Evolutionary conservation across 2,329 filamentous ascomycete genomes (phyloP), one percentile per base, ranked within the genome.

Genomic region (Aureobasidium namibiae): DNA sequence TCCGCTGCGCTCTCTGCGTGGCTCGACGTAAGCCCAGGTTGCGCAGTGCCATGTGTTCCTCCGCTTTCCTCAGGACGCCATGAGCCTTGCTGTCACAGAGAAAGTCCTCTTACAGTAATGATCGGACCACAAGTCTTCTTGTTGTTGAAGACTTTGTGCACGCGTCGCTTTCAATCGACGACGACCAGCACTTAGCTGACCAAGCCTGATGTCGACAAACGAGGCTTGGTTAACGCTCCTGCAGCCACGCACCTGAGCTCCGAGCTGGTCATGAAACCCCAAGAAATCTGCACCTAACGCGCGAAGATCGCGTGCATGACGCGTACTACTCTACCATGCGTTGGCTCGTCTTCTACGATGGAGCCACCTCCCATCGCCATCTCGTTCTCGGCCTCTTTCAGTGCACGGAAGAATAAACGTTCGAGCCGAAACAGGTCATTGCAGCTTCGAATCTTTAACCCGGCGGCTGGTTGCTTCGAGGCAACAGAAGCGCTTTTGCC

Each of bases 281-380:
- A 34, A n/a, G n/a, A 56, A 23, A 21, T 36, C 39, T 56, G 42
- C 54, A 48, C 33, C 23, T 42, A 46, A 48, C 54, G 54, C 52
- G 52, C 52, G 29, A 45, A 36, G 39, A 56, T 56, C 52, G 52
- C 54, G 54, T 57, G 41, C 41, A 57, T 57, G 54, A 57, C 54
- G 54, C 54, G 54, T 48, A 48, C 54, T 57, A 31, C 26, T 48
- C 26, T 29, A n/a, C 21, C 11, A 26, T 52, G 33, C 46, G 31
- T 31, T 48, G 54, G 48, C 54, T 57, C 54, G 48, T 16, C 39
- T 45, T 36, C 8, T 18, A 1, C 34, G 9, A 16, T 33, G 24
- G 23, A 41, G 49, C 18, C 21, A 44, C 3, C 41, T 44, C 7
- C 7, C 33, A 29, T 26, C 34, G 29, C 21, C 16, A 39, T 39